Percentiles rank a stretch among this genome's conserved stretches.
Evolutionary conservation across 768 basidiomycete species (phyloP).

Genomic region (Polyporus arcularius): DNA sequence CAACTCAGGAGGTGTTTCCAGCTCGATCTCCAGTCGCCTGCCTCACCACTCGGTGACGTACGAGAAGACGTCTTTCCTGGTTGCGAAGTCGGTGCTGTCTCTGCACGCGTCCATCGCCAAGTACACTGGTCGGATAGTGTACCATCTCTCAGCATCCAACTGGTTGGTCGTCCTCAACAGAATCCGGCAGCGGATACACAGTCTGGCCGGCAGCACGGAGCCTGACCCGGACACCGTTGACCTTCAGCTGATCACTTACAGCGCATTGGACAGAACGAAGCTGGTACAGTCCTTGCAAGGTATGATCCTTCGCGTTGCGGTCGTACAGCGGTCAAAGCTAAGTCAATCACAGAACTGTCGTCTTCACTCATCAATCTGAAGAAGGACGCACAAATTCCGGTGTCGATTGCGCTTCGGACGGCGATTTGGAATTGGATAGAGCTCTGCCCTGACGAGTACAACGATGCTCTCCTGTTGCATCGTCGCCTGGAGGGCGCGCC

Average conservation of each 20-base stretch:
- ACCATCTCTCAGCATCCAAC: constrained; percentile 85
- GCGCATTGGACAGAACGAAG: constrained; percentile 68
- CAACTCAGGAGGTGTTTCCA: constrained; percentile 21
- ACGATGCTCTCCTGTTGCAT: constrained; percentile 62
- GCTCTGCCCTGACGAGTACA: constrained; percentile 75
- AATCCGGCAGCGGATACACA: constrained; percentile 67
- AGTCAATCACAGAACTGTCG: constrained; percentile 60
- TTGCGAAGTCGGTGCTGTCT: constrained; percentile 31
- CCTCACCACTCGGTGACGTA: constrained; percentile 24
- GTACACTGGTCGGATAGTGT: constrained; percentile 78
- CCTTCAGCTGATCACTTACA: constrained; percentile 75
- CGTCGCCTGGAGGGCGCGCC: constrained; percentile 76
- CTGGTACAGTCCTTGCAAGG: constrained; percentile 74
- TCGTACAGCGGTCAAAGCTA: neutral
- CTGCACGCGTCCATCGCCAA: constrained; percentile 66
- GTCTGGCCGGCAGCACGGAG: constrained; percentile 54
- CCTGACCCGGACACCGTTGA: constrained; percentile 70
- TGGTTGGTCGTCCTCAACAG: constrained; percentile 78
- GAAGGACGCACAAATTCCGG: constrained; percentile 66
- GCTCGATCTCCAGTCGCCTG: constrained; percentile 10
- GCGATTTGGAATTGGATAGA: constrained; percentile 94
- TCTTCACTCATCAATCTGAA: constrained; percentile 84
- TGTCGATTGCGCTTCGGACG: constrained; percentile 70
- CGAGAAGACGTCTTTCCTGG: constrained; percentile 32
- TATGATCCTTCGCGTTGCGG: constrained; percentile 30